Evolutionary conservation across 441 rosid species (phyloP).

Genomic region (Mallotus repandus): DNA sequence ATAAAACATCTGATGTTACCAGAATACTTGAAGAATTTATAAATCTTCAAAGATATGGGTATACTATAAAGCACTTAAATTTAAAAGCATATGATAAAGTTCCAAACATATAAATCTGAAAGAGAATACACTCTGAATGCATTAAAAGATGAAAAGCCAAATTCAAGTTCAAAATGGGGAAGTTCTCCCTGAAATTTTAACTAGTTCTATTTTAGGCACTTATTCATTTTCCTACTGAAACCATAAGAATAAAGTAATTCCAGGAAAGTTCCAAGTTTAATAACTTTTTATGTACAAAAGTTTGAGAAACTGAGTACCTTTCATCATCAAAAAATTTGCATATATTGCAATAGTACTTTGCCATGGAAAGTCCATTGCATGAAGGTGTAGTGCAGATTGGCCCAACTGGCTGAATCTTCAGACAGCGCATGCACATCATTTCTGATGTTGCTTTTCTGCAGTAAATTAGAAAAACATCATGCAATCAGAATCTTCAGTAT

Average conservation of each 20-base stretch:
- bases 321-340: slow-evolving; percentile 92
- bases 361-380: slow-evolving; percentile 67
- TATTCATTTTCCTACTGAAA: background rate
- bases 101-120: background rate
- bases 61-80: background rate
- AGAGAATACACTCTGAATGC: no score
- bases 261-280: background rate
- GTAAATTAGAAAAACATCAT: slow-evolving; percentile 17
- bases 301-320: slow-evolving; percentile 45
- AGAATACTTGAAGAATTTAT: background rate
- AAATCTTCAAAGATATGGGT: background rate
- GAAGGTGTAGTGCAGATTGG: slow-evolving; percentile 57
- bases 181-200: background rate
- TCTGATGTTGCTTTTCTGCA: slow-evolving; percentile 78
- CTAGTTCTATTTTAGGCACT: background rate
- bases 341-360: slow-evolving; percentile 74
- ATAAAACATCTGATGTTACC: background rate
- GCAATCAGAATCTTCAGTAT: slow-evolving; percentile 15
- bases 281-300: background rate
- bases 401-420: slow-evolving; percentile 66
- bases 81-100: background rate
- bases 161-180: background rate
- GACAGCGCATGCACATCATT: slow-evolving; percentile 94
- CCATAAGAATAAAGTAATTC: background rate
- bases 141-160: background rate